Conservation (phyloP, 2,329 filamentous ascomycete genomes). For the Diplocarpon mali region DNA sequence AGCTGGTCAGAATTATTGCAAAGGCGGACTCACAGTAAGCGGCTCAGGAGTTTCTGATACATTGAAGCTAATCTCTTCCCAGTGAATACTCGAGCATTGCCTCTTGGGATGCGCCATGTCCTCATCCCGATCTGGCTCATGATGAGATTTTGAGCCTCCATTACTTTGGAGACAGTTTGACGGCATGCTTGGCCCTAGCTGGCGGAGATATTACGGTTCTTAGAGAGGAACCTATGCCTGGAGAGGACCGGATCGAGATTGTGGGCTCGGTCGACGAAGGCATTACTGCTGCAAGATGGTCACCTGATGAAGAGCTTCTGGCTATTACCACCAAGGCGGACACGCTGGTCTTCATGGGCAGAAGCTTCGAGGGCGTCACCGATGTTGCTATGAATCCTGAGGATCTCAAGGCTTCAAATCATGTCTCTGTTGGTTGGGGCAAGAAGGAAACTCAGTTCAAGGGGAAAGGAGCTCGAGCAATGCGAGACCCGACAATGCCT, state of each 20-base stretch:
- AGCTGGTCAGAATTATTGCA: slow-evolving; percentile 49
- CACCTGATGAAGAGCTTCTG: slow-evolving; percentile 86
- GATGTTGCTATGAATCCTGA: slow-evolving; percentile 61
- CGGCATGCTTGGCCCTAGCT: slow-evolving; percentile 72
- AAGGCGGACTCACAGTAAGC: slow-evolving; percentile 28
- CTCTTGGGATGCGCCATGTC: slow-evolving; percentile 81
- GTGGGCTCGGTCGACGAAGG: slow-evolving; percentile 89
- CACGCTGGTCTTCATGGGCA: slow-evolving; percentile 85
- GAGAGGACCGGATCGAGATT: slow-evolving; percentile 81
- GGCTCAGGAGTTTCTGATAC: slow-evolving; percentile 27
- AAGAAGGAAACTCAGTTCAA: slow-evolving; percentile 98
- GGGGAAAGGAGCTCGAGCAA: slow-evolving; percentile 73
- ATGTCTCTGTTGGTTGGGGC: slow-evolving; percentile 96
- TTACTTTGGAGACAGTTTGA: slow-evolving; percentile 70
- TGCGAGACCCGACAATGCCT: slow-evolving; percentile 88
- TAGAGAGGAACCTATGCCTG: slow-evolving; percentile 54
- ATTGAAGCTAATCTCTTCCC: slow-evolving; percentile 9
- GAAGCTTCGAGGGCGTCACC: slow-evolving; percentile 74
- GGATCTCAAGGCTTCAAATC: slow-evolving; percentile 77
- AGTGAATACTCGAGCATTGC: slow-evolving; percentile 43
- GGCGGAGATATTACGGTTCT: slow-evolving; percentile 87
- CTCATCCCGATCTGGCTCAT: slow-evolving; percentile 60
- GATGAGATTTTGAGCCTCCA: slow-evolving; percentile 74
- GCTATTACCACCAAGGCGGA: slow-evolving; percentile 69
- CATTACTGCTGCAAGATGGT: slow-evolving; percentile 84